Percentiles rank a stretch among this genome's conserved stretches.
These are phyloP conservation scores for Penicillium soppii DNA, from an alignment of 495 filamentous ascomycete genomes.

Conservation along the genomic window DNA sequence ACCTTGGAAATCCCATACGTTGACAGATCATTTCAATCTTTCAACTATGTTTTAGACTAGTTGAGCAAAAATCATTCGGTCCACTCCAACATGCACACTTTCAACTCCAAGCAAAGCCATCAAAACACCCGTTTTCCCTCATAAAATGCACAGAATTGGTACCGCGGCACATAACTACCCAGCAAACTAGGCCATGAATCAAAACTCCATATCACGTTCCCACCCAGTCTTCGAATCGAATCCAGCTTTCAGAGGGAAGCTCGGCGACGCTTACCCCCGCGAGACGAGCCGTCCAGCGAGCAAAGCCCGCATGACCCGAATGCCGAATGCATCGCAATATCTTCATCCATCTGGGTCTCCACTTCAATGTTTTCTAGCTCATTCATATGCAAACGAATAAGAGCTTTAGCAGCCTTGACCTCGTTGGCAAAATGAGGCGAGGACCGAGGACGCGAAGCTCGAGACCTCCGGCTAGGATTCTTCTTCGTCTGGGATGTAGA, in stretches of 20 bases:
- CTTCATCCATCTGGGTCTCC: constrained; percentile 10
- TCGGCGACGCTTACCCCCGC: constrained; percentile 16
- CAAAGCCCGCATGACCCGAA: background rate
- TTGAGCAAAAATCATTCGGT: background rate
- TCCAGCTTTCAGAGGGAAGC: constrained; percentile 16
- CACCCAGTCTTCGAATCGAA: background rate
- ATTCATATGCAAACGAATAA: constrained; percentile 55
- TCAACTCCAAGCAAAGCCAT: background rate
- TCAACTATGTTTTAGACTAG: too few species aligned
- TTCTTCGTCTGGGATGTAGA: constrained; percentile 3
- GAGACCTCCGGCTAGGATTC: constrained; percentile 2
- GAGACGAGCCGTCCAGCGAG: background rate
- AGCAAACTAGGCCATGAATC: background rate
- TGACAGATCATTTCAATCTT: too few species aligned
- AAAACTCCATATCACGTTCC: background rate
- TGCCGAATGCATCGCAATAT: constrained; percentile 5
- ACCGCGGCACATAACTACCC: background rate
- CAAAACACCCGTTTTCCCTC: background rate
- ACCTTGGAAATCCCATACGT: too few species aligned
- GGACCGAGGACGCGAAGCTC: background rate
- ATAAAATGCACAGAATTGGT: background rate
- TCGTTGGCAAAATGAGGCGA: constrained; percentile 28
- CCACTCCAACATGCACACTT: background rate
- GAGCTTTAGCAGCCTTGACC: constrained; percentile 56
- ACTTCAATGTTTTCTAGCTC: constrained; percentile 23